Base-by-base conservation (phyloP, 1,284 basidiomycete genomes). In the Melampsora abietis-canadensis region DNA sequence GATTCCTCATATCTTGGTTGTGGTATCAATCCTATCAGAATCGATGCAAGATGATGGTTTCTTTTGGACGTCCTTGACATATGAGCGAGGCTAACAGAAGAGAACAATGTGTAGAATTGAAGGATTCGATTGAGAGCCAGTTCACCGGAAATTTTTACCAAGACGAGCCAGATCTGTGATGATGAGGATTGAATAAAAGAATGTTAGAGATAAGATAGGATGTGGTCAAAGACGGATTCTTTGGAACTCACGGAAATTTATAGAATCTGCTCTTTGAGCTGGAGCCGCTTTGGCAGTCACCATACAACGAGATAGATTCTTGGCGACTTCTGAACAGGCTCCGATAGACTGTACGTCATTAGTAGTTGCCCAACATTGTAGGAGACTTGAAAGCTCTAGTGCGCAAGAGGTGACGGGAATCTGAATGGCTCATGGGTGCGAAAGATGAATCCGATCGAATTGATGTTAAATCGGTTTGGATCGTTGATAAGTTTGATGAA, bases 341-440 rank as follows among this genome's bases (percentile, higher is more conserved):
- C 68, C 68, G 15, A 72, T 64, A 0, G 68, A 72, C 19, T 72
- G 68, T 24, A 72, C 40, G 30, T 72, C 68, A 37, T 60, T 72
- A 8, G 61, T 72, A 17, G 68, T 64, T 21, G 68, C 68, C 68
- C 68, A 72, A 57, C 68, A 72, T 64, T 63, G 61, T 7, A 72
- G 31, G 2, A 72, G 48, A 27, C 30, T 51, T 14, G 68, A 63
- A 30, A 72, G 47, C 17, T 72, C 68, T 64, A 64, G 24, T n/a
- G 68, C 68, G 24, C 68, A 72, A 64, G 61, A 54, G 40, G 57
- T 60, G 17, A 60, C 44, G 0, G 59, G 68, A 2, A 72, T 64
- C 68, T 72, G 21, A 59, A 30, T 60, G 24, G 24, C 6, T 30
- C 27, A 68, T 54, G 4, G 12, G 1, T 8, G 4, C 1, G 15